phyloP scores from a whole-genome alignment of 306 rosid genomes.

The Cucurbita argyrosperma region DNA sequence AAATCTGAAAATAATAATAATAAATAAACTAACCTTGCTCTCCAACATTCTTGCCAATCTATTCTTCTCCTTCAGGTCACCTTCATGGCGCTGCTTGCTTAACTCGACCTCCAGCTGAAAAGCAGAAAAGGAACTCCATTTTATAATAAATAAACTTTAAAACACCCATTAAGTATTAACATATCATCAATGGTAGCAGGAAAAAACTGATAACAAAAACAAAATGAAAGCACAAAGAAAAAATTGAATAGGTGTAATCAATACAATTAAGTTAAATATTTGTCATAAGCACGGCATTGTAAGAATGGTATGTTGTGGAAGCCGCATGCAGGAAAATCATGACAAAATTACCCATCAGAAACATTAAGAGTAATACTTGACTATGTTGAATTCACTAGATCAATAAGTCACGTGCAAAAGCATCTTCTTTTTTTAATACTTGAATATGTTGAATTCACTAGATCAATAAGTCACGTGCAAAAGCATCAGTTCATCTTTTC shows the following conservation, averaged over 20 bases:
- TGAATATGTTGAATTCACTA: neutral
- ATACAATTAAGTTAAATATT: neutral
- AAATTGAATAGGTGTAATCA: neutral
- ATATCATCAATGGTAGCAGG: neutral
- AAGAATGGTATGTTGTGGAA: too few species aligned
- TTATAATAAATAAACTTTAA: neutral
- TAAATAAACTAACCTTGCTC: conserved; percentile 38
- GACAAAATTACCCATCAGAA: neutral
- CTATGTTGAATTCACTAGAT: neutral
- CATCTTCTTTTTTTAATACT: too few species aligned
- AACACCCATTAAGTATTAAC: neutral
- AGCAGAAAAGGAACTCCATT: neutral
- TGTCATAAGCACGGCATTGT: neutral
- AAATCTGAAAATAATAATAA: neutral
- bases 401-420: neutral
- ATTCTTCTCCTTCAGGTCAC: conserved; percentile 76
- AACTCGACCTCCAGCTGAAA: conserved; percentile 71
- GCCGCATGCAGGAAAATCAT: neutral
- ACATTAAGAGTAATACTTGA: neutral
- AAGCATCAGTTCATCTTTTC: neutral
- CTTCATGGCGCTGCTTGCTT: conserved; percentile 78
- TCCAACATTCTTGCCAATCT: conserved; percentile 53
- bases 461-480: neutral
- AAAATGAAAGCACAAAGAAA: neutral
- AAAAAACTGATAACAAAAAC: neutral